Conservation (phyloP, 129 eudicot species). For the Oenanthe sinensis region DNA sequence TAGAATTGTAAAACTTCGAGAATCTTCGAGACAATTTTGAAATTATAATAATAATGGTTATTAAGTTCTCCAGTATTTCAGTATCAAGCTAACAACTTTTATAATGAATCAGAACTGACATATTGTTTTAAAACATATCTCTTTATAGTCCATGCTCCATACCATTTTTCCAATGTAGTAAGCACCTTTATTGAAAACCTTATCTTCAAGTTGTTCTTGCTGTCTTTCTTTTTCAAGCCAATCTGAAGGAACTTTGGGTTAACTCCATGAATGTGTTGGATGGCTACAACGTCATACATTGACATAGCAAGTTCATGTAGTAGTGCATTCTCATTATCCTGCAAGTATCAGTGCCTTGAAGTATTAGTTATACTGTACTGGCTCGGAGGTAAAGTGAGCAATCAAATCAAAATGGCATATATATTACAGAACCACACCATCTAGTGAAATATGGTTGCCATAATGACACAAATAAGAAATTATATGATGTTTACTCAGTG, state of each 20-base stretch:
- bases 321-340: constrained; percentile 93
- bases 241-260: constrained; percentile 85
- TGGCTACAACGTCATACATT: constrained; percentile 93
- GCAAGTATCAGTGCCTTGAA: constrained; percentile 8
- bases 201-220: constrained; percentile 37
- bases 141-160: constrained; percentile 92
- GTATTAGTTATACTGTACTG: neutral
- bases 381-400: no score
- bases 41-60: no score
- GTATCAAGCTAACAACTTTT: no score
- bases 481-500: neutral
- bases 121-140: constrained; percentile 22
- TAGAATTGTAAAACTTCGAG: no score
- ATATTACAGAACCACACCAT: neutral
- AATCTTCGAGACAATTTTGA: no score
- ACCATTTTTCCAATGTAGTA: constrained; percentile 95
- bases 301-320: constrained; percentile 98
- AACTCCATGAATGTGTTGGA: constrained; percentile 97
- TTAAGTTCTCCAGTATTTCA: constrained; percentile 26
- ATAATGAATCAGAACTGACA: no score
- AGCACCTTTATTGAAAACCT: constrained; percentile 68
- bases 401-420: neutral
- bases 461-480: neutral
- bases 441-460: neutral
- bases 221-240: constrained; percentile 70